Evolutionary conservation across 2,329 filamentous ascomycete species (phyloP).

Genomic region (Emmonsiellopsis sp.): DNA sequence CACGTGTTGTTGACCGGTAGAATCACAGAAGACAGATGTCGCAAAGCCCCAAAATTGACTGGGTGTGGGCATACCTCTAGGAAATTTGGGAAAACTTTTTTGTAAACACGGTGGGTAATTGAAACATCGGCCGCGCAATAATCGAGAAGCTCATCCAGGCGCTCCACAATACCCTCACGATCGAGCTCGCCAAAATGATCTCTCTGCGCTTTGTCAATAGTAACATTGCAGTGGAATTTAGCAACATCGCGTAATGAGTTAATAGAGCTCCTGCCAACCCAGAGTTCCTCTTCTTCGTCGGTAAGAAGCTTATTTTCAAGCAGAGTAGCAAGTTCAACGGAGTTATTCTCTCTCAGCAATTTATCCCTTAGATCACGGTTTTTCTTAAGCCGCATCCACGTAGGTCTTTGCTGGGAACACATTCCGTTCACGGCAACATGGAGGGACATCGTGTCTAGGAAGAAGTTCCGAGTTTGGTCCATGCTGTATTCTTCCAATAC

Average conservation of each 20-base stretch:
- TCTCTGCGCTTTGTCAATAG: conserved; percentile 80
- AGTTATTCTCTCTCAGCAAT: conserved; percentile 61
- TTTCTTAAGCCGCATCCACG: conserved; percentile 96
- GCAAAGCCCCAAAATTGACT: conserved; percentile 88
- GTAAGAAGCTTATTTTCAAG: conserved; percentile 58
- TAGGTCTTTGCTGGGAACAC: conserved; percentile 92
- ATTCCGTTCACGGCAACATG: conserved; percentile 98
- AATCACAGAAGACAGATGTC: conserved; percentile 89
- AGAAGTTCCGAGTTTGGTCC: conserved; percentile 72
- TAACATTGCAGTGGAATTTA: conserved; percentile 86
- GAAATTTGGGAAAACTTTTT: conserved; percentile 85
- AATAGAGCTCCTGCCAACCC: conserved; percentile 88
- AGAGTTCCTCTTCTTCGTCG: conserved; percentile 87
- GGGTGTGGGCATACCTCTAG: conserved; percentile 87
- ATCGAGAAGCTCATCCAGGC: conserved; percentile 73
- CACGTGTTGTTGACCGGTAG: conserved; percentile 82
- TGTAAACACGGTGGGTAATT: conserved; percentile 88
- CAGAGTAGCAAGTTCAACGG: conserved; percentile 60
- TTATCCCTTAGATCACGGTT: conserved; percentile 74
- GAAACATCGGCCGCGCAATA: conserved; percentile 94
- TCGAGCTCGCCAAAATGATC: conserved; percentile 81
- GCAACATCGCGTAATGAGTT: conserved; percentile 94
- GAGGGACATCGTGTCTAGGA: conserved; percentile 95
- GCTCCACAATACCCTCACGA: conserved; percentile 57
- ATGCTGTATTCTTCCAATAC: conserved; percentile 83